These are phyloP conservation scores for Aspergillus felis DNA, from an alignment of 2,329 filamentous ascomycete genomes.

Conservation along the genomic window DNA sequence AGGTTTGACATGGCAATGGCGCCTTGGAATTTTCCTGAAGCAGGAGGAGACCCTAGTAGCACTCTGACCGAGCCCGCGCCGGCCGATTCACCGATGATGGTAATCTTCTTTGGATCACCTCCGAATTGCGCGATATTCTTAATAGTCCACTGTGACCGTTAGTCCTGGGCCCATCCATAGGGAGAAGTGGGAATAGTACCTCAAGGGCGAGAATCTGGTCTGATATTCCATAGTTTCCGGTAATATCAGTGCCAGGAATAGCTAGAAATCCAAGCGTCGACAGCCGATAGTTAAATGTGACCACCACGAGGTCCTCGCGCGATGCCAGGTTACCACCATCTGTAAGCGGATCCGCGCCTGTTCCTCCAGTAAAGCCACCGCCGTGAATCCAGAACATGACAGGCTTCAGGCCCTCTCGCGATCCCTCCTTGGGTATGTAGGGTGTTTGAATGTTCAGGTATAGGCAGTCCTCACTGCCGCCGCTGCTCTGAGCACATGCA, in stretches of 20 bases:
- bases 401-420: conserved; percentile 39
- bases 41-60: conserved; percentile 32
- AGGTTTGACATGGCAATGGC: conserved; percentile 37
- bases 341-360: conserved; percentile 26
- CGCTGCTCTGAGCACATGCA: conserved; percentile 41
- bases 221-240: conserved; percentile 51
- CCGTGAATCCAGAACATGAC: conserved; percentile 55
- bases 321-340: conserved; percentile 57
- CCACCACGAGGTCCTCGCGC: conserved; percentile 56
- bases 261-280: conserved; percentile 57
- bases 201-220: conserved; percentile 49
- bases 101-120: conserved; percentile 45
- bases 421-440: conserved; percentile 40
- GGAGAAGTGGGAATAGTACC: conserved; percentile 14
- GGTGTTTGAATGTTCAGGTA: conserved; percentile 50
- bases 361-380: conserved; percentile 54
- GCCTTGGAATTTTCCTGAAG: conserved; percentile 12
- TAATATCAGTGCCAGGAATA: conserved; percentile 50
- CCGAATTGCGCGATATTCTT: conserved; percentile 46
- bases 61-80: conserved; percentile 55
- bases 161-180: not conserved
- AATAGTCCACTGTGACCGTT: conserved; percentile 38
- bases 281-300: conserved; percentile 58
- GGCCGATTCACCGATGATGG: conserved; percentile 45
- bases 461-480: conserved; percentile 45